A percentile compares a stretch with the other conserved stretches of the same genome.
Conservation (phyloP, 352 stramenopile species). For the Phytopythium montanum region DNA sequence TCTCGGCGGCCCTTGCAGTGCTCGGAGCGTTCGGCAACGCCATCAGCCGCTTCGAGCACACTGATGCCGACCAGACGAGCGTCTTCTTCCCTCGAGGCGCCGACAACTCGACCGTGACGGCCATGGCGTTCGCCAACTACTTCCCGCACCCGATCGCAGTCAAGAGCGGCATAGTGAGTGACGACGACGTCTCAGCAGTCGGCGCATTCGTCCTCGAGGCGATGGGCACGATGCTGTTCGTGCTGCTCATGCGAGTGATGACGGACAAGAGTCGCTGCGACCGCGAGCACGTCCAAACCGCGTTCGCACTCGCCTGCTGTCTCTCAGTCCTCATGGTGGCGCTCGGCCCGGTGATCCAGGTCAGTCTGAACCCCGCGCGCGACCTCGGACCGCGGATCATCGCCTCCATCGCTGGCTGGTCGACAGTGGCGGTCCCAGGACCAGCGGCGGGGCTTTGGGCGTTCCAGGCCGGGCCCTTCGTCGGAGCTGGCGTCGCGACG, state of each 20-base stretch:
- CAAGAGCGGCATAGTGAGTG: conserved; percentile 7
- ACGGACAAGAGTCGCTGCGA: conserved; percentile 36
- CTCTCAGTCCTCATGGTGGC: conserved; percentile 46
- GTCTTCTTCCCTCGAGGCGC: conserved; percentile 27
- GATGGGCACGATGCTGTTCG: conserved; percentile 53
- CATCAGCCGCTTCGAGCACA: conserved; percentile 50
- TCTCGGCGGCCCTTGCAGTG: conserved; percentile 36
- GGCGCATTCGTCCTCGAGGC: conserved; percentile 53
- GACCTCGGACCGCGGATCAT: conserved; percentile 74
- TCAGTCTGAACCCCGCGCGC: conserved; percentile 68
- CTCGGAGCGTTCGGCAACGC: conserved; percentile 38
- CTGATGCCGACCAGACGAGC: conserved; percentile 8
- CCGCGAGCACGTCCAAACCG: conserved; percentile 19
- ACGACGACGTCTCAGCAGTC: conserved; percentile 27
- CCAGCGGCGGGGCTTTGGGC: conserved; percentile 55
- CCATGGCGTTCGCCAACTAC: conserved; percentile 65
- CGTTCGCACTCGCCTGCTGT: conserved; percentile 50
- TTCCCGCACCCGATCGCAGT: conserved; percentile 36
- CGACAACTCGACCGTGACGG: conserved; percentile 44
- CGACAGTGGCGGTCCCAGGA: conserved; percentile 26
- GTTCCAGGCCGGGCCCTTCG: conserved; percentile 54
- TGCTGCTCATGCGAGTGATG: conserved; percentile 58
- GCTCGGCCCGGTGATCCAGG: conserved; percentile 63
- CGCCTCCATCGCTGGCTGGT: conserved; percentile 60
- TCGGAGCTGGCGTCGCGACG: conserved; percentile 50